Conservation (phyloP, 2,329 filamentous ascomycete genomes). For the Pyrenophora seminiperda region DNA sequence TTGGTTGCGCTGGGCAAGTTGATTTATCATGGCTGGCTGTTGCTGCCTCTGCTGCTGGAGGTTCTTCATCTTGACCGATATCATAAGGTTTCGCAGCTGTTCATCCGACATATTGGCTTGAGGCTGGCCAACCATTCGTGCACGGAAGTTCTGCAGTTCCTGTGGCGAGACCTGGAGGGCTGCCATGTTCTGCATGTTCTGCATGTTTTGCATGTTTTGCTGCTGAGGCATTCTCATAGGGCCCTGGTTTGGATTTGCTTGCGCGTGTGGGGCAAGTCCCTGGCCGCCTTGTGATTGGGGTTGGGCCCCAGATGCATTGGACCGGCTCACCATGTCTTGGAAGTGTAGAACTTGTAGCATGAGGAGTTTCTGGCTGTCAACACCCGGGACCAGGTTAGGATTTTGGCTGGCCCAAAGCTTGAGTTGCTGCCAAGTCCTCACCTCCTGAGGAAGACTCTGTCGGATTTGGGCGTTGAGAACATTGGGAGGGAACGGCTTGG, state of each 20-base stretch:
- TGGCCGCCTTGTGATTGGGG: slow-evolving; percentile 29
- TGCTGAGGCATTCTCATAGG: slow-evolving; percentile 36
- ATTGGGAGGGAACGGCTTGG: slow-evolving; percentile 38
- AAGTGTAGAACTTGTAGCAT: slow-evolving; percentile 53
- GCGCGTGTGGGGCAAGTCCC: slow-evolving; percentile 46
- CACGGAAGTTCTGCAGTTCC: slow-evolving; percentile 49
- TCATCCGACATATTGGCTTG: slow-evolving; percentile 38
- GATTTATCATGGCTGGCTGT: slow-evolving; percentile 11
- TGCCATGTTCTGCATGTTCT: slow-evolving; percentile 34
- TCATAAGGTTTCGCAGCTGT: slow-evolving; percentile 34
- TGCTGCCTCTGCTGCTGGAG: slow-evolving; percentile 34
- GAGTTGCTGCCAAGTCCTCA: slow-evolving; percentile 62
- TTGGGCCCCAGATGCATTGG: slow-evolving; percentile 22
- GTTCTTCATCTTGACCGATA: slow-evolving; percentile 29
- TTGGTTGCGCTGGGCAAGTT: slow-evolving; percentile 16
- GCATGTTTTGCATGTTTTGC: slow-evolving; percentile 35
- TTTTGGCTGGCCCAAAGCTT: slow-evolving; percentile 60
- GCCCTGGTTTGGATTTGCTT: slow-evolving; percentile 45
- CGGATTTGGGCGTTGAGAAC: slow-evolving; percentile 32
- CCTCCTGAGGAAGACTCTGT: slow-evolving; percentile 52
- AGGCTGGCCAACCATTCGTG: slow-evolving; percentile 32
- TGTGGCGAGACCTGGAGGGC: slow-evolving; percentile 44
- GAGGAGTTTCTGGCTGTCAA: slow-evolving; percentile 39
- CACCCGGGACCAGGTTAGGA: slow-evolving; percentile 32
- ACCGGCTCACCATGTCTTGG: slow-evolving; percentile 45